phyloP scores from a whole-genome alignment of 352 stramenopile species.

The Phytophthora pluvialis region DNA sequence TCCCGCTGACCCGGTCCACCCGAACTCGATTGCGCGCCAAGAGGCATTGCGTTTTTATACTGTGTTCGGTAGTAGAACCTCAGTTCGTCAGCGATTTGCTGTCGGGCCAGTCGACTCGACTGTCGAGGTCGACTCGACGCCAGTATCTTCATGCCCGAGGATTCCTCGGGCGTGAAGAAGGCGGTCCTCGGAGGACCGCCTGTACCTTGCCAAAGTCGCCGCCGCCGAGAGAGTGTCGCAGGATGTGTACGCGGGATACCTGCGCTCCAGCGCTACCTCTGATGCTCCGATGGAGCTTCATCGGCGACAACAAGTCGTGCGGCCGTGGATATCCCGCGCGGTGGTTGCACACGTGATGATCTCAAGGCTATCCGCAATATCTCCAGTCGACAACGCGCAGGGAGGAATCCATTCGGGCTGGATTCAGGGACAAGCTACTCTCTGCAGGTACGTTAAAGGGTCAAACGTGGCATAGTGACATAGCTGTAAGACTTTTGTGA shows the following conservation, averaged over 20 bases:
- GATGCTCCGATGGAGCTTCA: too few species aligned
- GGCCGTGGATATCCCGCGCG: background rate
- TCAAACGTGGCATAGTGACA: too few species aligned
- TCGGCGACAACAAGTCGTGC: background rate
- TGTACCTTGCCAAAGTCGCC: background rate
- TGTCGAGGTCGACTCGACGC: too few species aligned
- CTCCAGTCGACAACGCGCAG: background rate
- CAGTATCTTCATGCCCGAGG: too few species aligned
- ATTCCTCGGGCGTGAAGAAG: too few species aligned
- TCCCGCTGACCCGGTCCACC: constrained; percentile 13
- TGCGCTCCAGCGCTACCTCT: background rate
- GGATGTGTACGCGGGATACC: background rate
- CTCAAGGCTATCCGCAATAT: constrained; percentile 1
- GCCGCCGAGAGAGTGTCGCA: constrained; percentile 11
- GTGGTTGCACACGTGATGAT: constrained; percentile 10
- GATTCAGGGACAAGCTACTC: background rate
- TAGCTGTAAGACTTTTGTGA: background rate
- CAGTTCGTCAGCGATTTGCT: constrained; percentile 30
- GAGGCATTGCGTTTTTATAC: constrained; percentile 18
- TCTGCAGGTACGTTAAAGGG: too few species aligned
- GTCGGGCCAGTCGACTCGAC: constrained; percentile 26
- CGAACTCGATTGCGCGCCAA: constrained; percentile 25
- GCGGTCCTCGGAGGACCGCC: too few species aligned
- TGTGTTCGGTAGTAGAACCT: constrained; percentile 15
- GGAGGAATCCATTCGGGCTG: background rate